phyloP scores from a whole-genome alignment of 805 yeast species.

The Wickerhamiella azyma region DNA sequence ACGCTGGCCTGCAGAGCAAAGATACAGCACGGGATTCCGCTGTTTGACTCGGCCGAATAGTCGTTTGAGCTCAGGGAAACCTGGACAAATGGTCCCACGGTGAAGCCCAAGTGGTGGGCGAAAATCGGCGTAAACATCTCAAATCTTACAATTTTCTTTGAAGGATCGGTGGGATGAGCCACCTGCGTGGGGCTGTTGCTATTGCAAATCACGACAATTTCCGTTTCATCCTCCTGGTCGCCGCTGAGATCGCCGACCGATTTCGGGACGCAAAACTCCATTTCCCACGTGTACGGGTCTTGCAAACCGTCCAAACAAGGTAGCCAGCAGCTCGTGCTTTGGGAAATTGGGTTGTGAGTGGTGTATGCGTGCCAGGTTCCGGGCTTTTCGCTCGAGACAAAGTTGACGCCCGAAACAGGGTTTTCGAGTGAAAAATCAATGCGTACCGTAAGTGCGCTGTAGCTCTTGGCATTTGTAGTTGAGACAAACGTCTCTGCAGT shows the following conservation, averaged over 20 bases:
- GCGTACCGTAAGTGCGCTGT: slow-evolving; percentile 58
- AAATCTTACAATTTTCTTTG: slow-evolving; percentile 63
- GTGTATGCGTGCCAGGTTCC: slow-evolving; percentile 77
- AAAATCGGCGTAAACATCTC: slow-evolving; percentile 71
- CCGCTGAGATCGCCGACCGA: slow-evolving; percentile 58
- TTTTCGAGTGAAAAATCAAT: slow-evolving; percentile 53
- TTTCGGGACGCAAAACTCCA: slow-evolving; percentile 74
- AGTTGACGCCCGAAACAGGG: slow-evolving; percentile 61
- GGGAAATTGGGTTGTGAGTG: slow-evolving; percentile 57
- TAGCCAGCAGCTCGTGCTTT: slow-evolving; percentile 91
- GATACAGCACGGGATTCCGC: slow-evolving; percentile 15
- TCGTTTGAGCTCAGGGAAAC: slow-evolving; percentile 35
- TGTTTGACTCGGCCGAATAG: slow-evolving; percentile 22
- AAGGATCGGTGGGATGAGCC: slow-evolving; percentile 61
- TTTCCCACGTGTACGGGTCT: slow-evolving; percentile 85
- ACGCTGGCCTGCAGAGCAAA: slow-evolving; percentile 26
- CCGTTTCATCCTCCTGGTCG: slow-evolving; percentile 25
- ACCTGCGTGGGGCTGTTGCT: slow-evolving; percentile 37
- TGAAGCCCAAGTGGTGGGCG: slow-evolving; percentile 92
- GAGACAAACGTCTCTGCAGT: slow-evolving; percentile 26
- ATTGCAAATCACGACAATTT: slow-evolving; percentile 30
- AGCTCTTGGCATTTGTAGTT: slow-evolving; percentile 23
- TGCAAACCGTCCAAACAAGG: slow-evolving; percentile 86
- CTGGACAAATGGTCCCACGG: slow-evolving; percentile 74
- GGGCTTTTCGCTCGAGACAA: slow-evolving; percentile 36